phyloP scores from a whole-genome alignment of 176 grass and related monocot species.

The Hsuehochloa calcarea region DNA sequence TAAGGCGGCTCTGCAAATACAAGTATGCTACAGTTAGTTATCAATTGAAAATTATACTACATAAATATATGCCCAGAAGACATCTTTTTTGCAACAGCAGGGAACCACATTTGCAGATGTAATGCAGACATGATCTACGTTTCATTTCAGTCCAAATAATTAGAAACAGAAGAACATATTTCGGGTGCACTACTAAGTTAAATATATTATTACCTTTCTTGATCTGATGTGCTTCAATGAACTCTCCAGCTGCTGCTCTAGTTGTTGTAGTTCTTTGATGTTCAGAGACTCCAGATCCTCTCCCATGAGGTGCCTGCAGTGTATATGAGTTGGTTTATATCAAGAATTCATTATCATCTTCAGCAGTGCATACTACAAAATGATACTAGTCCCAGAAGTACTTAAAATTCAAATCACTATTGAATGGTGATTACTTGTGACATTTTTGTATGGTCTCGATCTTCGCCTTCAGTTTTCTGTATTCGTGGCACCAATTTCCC shows the following conservation, averaged over 20 bases:
- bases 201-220: slow-evolving; percentile 55
- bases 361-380: not conserved
- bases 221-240: slow-evolving; percentile 77
- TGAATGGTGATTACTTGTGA: slow-evolving; percentile 55
- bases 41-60: not conserved
- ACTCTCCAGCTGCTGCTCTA: slow-evolving; percentile 78
- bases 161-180: slow-evolving; percentile 3
- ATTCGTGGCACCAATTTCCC: slow-evolving; percentile 79
- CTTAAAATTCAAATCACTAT: not conserved
- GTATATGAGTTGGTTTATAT: not conserved
- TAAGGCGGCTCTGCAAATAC: slow-evolving; percentile 58
- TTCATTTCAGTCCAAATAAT: not conserved
- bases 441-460: slow-evolving; percentile 74
- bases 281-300: slow-evolving; percentile 63
- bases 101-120: not conserved
- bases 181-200: not conserved
- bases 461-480: slow-evolving; percentile 69
- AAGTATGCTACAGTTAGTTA: not conserved
- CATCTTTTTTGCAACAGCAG: not conserved
- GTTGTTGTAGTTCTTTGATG: slow-evolving; percentile 72
- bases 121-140: not conserved
- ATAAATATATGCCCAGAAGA: not conserved
- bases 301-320: slow-evolving; percentile 71
- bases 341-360: not conserved
- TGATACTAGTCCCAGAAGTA: not conserved